Base-by-base conservation (phyloP, 2,329 filamentous ascomycete genomes). In the Fusarium sp. region DNA sequence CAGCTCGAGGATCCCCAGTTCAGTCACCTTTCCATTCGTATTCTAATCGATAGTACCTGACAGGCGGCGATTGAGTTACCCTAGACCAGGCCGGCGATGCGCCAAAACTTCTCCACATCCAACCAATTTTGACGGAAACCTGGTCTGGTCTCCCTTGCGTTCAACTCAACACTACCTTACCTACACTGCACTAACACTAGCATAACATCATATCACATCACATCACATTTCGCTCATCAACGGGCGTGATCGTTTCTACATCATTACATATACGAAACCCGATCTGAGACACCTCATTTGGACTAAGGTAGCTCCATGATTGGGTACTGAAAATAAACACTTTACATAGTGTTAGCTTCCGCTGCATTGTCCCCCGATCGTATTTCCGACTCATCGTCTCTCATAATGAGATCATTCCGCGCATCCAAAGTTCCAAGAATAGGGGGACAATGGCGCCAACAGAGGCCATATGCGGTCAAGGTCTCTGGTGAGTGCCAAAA, bases 401-500 rank as follows among this genome's bases (percentile, higher is more conserved):
- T 47, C 58, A 57, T 50, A 45, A 75, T 75, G 73, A 73, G 72
- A 55, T 69, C 63, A 20, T 59, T 75, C 37, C 68, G 68, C 43
- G 48, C 65, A 41, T 48, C 55, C 20, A 69, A 51, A 37, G 37
- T 67, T 32, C 45, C 70, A n/a, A 61, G 18, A 27, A 43, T 61
- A 25, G 63, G 25, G 46, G 58, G 55, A 13, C 13, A 42, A 49
- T 59, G 54, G 55, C 32, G 40, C 42, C 42, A 54, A 21, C 34
- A 27, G 37, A 76, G 80, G 54, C 37, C 45, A 23, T 80, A 81
- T 68, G 80, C 81, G n/a, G 79, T 77, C 20, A 77, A 74, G 41
- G 68, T 79, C 4, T 70, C 69, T 55, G 68, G 68, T 47, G 67
- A 76, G 50, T 55, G 62, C 28, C 75, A 74, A 70, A 75, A 71